Evolutionary conservation across 768 basidiomycete species (phyloP), one percentile per base, ranked within the genome.

Genomic region (Podaxis rugospora): DNA sequence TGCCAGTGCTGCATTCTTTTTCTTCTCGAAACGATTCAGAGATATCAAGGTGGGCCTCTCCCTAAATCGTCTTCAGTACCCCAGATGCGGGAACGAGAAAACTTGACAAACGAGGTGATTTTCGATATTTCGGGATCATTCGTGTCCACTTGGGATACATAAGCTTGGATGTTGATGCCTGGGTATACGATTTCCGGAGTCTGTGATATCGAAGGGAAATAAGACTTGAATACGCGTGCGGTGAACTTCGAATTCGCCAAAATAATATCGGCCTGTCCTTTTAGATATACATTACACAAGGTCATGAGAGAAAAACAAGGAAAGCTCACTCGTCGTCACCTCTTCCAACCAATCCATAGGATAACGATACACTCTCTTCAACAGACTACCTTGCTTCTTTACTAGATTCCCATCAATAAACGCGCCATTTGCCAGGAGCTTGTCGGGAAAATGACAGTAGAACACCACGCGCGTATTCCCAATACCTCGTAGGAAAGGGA

Each of bases 381-480:
- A 66, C 2, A 88, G 36, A 18, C 83, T 71, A 0, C 74, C 72
- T 2, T 74, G 75, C 53, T 70, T 77, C 67, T 71, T 80, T 40
- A 69, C 71, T 46, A 72, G 67, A 57, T 76, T 72, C 11, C 83
- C 87, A 55, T 89, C 85, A 0, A 86, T 79, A 67, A 82, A 85
- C 40, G 80, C 84, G 0, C 90, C 90, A 63, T 85, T 83, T 5
- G 89, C 85, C 27, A 98, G 82, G 0, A 98, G 78, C 72, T 96
- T 96, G 75, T 99, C 96, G 0, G 96, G 97, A 66, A 99, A 98
- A 71, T 98, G 97, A 66, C 94, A 96, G 71, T 99, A 98, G 74
- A 98, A 98, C 18, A 98, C 88, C 32, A 96, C 91, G 1, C 93
- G 86, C n/a, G 84, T 92, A 21, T 78, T 78, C 2, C 79, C 83